A percentile compares a stretch with the other conserved stretches of the same genome.
Evolutionary conservation across 192 early-diverging fungal species (phyloP).

Genomic region (Umbelopsis isabellina): DNA sequence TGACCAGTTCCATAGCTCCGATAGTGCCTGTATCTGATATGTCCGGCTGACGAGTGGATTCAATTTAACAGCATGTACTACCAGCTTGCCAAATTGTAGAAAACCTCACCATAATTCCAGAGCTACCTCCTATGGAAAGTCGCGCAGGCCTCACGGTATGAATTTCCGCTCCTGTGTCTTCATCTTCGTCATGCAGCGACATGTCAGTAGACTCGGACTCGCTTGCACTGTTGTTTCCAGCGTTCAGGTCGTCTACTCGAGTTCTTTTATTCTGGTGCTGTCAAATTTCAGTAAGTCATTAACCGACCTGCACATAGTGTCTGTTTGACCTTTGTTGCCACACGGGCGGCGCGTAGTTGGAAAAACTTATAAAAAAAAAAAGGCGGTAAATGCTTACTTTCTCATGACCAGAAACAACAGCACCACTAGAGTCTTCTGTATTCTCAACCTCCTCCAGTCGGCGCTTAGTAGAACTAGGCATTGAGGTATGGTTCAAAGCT

Average conservation of each 20-base stretch:
- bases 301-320: too few relatives aligned
- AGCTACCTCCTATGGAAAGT: slow-evolving; percentile 1
- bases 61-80: background rate
- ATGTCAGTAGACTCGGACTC: background rate
- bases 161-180: background rate
- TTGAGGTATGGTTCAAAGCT: too few relatives aligned
- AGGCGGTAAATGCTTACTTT: too few relatives aligned
- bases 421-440: too few relatives aligned
- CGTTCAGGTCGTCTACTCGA: background rate
- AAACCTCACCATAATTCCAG: background rate
- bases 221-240: background rate
- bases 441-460: too few relatives aligned
- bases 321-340: too few relatives aligned
- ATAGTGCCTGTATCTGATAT: slow-evolving; percentile 72
- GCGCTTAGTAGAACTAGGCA: too few relatives aligned
- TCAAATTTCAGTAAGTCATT: too few relatives aligned
- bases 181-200: slow-evolving; percentile 2
- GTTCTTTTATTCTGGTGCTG: background rate
- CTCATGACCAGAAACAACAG: too few relatives aligned
- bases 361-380: too few relatives aligned
- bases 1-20: slow-evolving; percentile 78
- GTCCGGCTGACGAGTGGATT: slow-evolving; percentile 27
- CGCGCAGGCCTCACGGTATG: slow-evolving; percentile 1
- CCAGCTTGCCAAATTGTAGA: background rate
- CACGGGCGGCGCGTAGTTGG: too few relatives aligned